A percentile compares a stretch with the other conserved stretches of the same genome.
Evolutionary conservation across 306 rosid species (phyloP).

Genomic region (Sesbania bispinosa): DNA sequence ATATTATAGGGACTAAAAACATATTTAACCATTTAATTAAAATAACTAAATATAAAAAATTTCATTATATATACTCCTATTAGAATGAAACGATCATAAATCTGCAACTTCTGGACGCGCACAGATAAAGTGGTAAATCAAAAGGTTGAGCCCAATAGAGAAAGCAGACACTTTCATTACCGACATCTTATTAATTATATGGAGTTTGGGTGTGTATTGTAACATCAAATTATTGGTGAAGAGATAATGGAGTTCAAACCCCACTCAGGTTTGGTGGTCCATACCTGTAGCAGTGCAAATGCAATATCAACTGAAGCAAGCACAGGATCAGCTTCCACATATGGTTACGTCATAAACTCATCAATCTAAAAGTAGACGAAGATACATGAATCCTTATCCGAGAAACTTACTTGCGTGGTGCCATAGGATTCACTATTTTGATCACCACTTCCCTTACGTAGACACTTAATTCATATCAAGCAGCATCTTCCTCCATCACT

Average conservation of each 20-base stretch:
- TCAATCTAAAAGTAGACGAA: conserved; percentile 1
- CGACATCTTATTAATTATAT: neutral
- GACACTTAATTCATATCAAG: too few species aligned
- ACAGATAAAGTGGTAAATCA: neutral
- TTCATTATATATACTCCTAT: too few species aligned
- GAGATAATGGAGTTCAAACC: conserved; percentile 1
- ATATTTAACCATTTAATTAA: too few species aligned
- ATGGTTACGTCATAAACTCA: conserved; percentile 5
- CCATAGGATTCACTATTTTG: conserved; percentile 1
- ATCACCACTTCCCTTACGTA: neutral
- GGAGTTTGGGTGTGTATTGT: neutral
- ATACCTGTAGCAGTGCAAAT: conserved; percentile 9
- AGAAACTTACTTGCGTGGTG: neutral
- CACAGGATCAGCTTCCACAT: too few species aligned
- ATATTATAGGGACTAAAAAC: too few species aligned
- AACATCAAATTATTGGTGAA: neutral
- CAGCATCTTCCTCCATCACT: too few species aligned
- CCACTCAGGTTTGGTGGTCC: conserved; percentile 20
- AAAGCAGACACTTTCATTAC: neutral
- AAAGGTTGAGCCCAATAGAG: neutral
- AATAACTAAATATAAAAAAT: too few species aligned
- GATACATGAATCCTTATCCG: conserved; percentile 27
- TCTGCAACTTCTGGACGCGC: too few species aligned
- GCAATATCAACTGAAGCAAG: conserved; percentile 2
- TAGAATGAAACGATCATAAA: too few species aligned